These are phyloP conservation scores for Irpex sp. DNA, from an alignment of 1,284 basidiomycete species.

Conservation along the genomic window DNA sequence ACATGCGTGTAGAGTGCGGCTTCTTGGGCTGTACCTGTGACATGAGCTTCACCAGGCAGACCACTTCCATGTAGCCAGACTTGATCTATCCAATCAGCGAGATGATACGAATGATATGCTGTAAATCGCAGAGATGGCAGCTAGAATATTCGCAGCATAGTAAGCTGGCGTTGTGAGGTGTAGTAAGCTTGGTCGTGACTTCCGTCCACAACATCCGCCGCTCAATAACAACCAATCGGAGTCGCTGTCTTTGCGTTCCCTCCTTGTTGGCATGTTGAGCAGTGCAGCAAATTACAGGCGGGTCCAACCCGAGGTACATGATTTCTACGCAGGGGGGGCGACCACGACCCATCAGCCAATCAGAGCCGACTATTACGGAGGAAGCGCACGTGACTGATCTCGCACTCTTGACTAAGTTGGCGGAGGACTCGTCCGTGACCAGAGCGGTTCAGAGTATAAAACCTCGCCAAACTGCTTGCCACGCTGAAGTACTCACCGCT, in stretches of 20 bases:
- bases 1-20: background rate
- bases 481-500: slow-evolving; percentile 18
- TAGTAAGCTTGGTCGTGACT: background rate
- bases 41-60: too few relatives aligned
- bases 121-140: too few relatives aligned
- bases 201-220: background rate
- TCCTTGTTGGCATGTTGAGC: background rate
- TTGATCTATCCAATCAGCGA: too few relatives aligned
- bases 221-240: background rate
- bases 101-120: too few relatives aligned
- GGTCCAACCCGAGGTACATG: slow-evolving; percentile 11
- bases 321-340: background rate
- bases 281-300: background rate
- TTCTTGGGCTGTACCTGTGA: background rate
- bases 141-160: too few relatives aligned
- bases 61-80: too few relatives aligned
- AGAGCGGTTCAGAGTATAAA: slow-evolving; percentile 20
- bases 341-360: background rate
- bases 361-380: slow-evolving; percentile 1
- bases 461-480: slow-evolving; percentile 17
- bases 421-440: slow-evolving; percentile 7
- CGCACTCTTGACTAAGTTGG: slow-evolving; percentile 13
- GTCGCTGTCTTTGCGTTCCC: background rate
- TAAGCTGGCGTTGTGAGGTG: background rate
- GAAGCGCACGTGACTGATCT: slow-evolving; percentile 12